Percentiles rank a stretch among this genome's conserved stretches.
phyloP scores from a whole-genome alignment of 495 filamentous ascomycete species.

The Neurospora pannonica region DNA sequence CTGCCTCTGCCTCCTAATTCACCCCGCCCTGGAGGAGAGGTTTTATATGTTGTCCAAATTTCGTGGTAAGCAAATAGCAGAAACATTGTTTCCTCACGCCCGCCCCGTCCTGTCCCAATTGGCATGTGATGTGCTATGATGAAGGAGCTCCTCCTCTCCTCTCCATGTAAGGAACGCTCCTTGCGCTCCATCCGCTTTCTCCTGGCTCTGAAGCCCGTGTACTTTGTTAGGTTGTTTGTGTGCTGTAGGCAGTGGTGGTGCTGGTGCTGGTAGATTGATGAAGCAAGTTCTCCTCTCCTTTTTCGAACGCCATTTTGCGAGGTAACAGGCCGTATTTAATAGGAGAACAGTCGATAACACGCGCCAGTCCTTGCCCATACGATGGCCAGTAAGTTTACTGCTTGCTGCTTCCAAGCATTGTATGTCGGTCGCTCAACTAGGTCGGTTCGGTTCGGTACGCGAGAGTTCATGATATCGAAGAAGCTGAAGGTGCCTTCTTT shows the following conservation, averaged over 20 bases:
- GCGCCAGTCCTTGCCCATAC: not conserved
- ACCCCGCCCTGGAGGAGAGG: not conserved
- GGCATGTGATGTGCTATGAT: not conserved
- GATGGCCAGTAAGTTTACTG: not conserved
- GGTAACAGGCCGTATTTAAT: not conserved
- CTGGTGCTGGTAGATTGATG: not conserved
- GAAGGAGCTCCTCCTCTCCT: not conserved
- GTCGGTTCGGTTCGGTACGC: not conserved
- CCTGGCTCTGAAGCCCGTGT: not conserved
- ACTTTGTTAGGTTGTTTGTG: not conserved
- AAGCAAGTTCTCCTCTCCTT: not conserved
- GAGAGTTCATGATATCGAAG: not conserved
- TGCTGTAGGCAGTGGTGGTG: not conserved
- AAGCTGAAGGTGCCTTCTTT: not conserved
- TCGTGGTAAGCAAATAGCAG: not conserved
- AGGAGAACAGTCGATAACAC: not conserved
- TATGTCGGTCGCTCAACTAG: not conserved
- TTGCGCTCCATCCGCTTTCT: not conserved
- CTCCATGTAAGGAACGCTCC: not conserved
- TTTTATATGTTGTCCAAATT: not conserved
- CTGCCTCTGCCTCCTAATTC: not conserved
- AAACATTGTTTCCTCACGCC: not conserved
- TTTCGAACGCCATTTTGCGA: not conserved
- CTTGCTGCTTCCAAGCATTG: not conserved
- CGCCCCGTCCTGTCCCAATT: not conserved